phyloP scores from a whole-genome alignment of 108 stramenopile genomes.

The Mediolabrus comicus region DNA sequence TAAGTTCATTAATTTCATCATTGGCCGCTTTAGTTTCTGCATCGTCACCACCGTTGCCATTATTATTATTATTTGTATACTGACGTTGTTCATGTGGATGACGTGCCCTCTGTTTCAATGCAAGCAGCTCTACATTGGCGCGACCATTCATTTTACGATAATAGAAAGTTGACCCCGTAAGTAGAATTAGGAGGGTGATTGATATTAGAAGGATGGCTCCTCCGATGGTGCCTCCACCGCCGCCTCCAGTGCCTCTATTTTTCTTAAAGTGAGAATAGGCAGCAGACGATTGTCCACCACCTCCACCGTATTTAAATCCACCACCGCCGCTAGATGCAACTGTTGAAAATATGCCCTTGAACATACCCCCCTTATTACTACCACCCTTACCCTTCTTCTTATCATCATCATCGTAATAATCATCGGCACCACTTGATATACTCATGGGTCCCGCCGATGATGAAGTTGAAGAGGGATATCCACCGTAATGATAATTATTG shows the following conservation, averaged over 20 bases:
- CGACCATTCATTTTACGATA: neutral
- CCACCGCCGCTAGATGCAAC: no score
- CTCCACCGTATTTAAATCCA: neutral
- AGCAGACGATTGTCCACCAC: neutral
- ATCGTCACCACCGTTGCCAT: neutral
- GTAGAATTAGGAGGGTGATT: neutral
- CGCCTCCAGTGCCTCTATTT: neutral
- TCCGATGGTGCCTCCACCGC: neutral
- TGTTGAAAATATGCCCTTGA: no score
- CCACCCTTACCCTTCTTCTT: neutral
- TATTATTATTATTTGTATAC: neutral
- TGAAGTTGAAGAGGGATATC: neutral
- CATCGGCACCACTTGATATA: slow-evolving; percentile 4
- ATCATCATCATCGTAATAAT: neutral
- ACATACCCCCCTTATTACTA: neutral
- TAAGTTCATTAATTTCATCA: neutral
- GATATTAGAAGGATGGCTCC: neutral
- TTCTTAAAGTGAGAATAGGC: neutral
- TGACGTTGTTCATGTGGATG: neutral
- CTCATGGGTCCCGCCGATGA: neutral
- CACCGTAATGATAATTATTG: neutral
- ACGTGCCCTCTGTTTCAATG: neutral
- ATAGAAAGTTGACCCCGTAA: neutral
- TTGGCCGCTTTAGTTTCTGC: no score
- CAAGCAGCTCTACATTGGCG: neutral